A percentile compares a stretch with the other conserved stretches of the same genome.
These are phyloP conservation scores for Cochlearia excelsa DNA, from an alignment of 345 rosid species.

Conservation along the genomic window DNA sequence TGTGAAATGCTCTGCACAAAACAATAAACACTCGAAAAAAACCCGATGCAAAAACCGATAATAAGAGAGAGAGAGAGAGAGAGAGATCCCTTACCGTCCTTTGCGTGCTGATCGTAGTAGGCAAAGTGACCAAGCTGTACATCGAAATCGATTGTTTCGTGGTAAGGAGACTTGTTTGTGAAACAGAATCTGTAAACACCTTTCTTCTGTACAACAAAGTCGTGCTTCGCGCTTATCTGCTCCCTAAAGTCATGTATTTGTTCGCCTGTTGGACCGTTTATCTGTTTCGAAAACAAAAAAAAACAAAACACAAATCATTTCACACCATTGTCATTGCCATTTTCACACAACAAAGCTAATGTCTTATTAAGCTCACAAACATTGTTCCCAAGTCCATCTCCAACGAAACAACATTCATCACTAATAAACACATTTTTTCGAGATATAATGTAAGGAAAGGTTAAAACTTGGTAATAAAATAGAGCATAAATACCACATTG, in stretches of 20 bases:
- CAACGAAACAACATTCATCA: too few species aligned
- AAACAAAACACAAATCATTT: not conserved
- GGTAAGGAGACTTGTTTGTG: conserved; percentile 68
- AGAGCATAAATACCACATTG: too few species aligned
- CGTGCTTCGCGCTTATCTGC: conserved; percentile 54
- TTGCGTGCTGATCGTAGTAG: conserved; percentile 64
- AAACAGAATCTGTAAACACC: conserved; percentile 69
- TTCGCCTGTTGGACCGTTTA: conserved; percentile 59
- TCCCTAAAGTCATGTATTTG: conserved; percentile 60
- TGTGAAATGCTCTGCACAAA: conserved; percentile 55
- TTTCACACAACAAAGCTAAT: too few species aligned
- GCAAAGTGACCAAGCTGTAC: conserved; percentile 58
- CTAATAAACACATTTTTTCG: too few species aligned
- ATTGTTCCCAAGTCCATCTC: too few species aligned
- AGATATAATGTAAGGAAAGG: too few species aligned
- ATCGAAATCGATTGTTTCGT: conserved; percentile 70
- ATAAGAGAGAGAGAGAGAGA: not conserved
- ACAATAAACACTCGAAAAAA: not conserved
- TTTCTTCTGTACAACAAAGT: conserved; percentile 55
- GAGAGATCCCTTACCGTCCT: conserved; percentile 44
- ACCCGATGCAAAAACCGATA: not conserved
- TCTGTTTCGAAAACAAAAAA: conserved; percentile 35
- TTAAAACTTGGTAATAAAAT: too few species aligned
- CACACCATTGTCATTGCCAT: not conserved
- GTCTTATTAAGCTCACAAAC: too few species aligned